These are phyloP conservation scores for Saxophila tyrrhenica DNA, from an alignment of 495 filamentous ascomycete genomes.

Conservation along the genomic window DNA sequence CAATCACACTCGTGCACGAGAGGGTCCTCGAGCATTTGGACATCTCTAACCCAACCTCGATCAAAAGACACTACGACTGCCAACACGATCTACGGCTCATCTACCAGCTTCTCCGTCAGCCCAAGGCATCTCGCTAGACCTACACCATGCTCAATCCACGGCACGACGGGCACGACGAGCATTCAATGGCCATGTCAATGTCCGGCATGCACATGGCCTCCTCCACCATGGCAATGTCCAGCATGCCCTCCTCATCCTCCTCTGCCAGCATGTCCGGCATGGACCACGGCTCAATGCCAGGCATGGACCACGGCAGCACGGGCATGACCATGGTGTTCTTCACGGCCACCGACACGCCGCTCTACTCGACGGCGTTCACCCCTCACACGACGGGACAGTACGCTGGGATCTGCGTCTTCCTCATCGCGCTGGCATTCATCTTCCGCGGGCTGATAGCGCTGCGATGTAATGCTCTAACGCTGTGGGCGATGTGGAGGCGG, in stretches of 20 bases:
- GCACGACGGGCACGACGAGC: too few species aligned
- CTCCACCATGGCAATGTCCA: background rate
- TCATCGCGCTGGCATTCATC: constrained; percentile 57
- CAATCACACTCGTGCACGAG: too few species aligned
- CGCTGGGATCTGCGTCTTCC: constrained; percentile 76
- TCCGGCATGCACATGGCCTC: background rate
- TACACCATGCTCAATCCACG: background rate
- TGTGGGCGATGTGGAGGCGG: background rate
- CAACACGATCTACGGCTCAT: too few species aligned
- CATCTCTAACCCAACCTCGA: too few species aligned
- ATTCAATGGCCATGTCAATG: background rate
- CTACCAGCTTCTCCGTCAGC: background rate
- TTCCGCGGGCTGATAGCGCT: constrained; percentile 58
- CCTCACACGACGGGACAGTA: constrained; percentile 57
- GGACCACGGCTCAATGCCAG: background rate
- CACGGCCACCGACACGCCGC: constrained; percentile 50
- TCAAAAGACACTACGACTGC: too few species aligned
- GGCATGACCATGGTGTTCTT: constrained; percentile 42
- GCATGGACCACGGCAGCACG: constrained; percentile 10
- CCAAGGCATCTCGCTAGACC: background rate
- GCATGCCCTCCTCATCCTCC: background rate
- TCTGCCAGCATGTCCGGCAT: constrained; percentile 4
- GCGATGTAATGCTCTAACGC: constrained; percentile 1
- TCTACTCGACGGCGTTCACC: constrained; percentile 64
- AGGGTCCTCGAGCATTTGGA: too few species aligned